Conservation (phyloP, 192 early-diverging fungal genomes). For the Backusella morwellensis region DNA sequence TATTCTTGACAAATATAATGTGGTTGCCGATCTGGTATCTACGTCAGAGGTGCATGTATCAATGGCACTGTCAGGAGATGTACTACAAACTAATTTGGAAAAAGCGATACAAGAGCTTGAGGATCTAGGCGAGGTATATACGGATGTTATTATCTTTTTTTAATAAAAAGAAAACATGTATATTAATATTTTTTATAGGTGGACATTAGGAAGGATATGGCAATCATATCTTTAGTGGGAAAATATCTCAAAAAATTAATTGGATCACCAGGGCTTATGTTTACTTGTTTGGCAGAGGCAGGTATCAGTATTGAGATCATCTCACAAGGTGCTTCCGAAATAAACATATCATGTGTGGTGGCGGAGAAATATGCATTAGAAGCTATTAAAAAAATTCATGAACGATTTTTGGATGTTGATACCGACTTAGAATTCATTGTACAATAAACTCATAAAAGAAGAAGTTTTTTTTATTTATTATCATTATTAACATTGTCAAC, state of each 20-base stretch:
- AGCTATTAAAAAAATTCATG: constrained; percentile 79
- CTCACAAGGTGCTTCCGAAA: constrained; percentile 91
- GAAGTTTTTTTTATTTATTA: not conserved
- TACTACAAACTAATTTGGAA: constrained; percentile 51
- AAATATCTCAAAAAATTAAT: constrained; percentile 87
- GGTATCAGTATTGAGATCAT: constrained; percentile 94
- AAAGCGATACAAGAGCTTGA: constrained; percentile 65
- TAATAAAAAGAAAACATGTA: not conserved
- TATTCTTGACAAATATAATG: constrained; percentile 75
- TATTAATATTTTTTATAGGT: constrained; percentile 35
- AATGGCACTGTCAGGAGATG: constrained; percentile 59
- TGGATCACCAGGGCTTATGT: constrained; percentile 83
- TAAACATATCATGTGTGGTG: constrained; percentile 93
- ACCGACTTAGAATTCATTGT: constrained; percentile 10
- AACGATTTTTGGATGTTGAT: constrained; percentile 46
- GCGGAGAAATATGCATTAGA: constrained; percentile 53
- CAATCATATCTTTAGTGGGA: constrained; percentile 91
- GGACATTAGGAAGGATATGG: constrained; percentile 61
- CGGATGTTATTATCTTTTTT: constrained; percentile 3
- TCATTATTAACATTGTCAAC: not conserved
- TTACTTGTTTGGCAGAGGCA: constrained; percentile 71
- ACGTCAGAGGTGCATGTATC: constrained; percentile 85
- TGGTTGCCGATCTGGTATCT: constrained; percentile 83
- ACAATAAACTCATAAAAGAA: not conserved
- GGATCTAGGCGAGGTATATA: constrained; percentile 71